A percentile compares a stretch with the other conserved stretches of the same genome.
Conservation (phyloP, 768 basidiomycete species). For the Boletus barrowsii region DNA sequence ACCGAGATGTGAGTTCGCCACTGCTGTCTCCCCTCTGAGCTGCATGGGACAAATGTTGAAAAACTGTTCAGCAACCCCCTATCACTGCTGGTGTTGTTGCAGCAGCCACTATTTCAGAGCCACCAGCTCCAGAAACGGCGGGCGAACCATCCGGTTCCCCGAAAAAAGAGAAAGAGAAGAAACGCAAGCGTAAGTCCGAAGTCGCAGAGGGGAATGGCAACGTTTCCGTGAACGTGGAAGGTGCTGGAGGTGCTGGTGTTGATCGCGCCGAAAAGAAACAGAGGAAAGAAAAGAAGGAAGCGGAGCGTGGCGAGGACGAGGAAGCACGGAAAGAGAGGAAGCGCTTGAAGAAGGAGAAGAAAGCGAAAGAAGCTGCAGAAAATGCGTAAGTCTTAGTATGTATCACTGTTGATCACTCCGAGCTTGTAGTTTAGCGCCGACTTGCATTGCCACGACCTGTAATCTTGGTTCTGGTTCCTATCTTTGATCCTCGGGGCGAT, state of each 20-base stretch:
- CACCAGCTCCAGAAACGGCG: slow-evolving; percentile 29
- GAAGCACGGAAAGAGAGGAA: slow-evolving; percentile 62
- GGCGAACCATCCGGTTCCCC: slow-evolving; percentile 32
- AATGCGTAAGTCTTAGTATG: slow-evolving; percentile 8
- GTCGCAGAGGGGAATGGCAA: slow-evolving; percentile 41
- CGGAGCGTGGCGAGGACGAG: slow-evolving; percentile 46
- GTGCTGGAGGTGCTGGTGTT: slow-evolving; percentile 39
- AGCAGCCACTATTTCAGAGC: slow-evolving; percentile 20
- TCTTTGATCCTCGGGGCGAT: slow-evolving; percentile 14
- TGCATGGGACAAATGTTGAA: background rate
- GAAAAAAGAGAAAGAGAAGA: slow-evolving; percentile 69
- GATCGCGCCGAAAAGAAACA: slow-evolving; percentile 56
- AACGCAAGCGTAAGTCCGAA: slow-evolving; percentile 80
- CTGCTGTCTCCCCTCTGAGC: background rate
- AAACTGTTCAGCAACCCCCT: slow-evolving; percentile 38
- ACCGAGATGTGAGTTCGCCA: slow-evolving; percentile 50
- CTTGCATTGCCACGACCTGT: background rate
- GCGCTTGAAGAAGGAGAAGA: slow-evolving; percentile 67
- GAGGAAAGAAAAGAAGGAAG: slow-evolving; percentile 60
- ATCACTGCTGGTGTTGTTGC: slow-evolving; percentile 29
- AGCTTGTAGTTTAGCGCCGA: background rate
- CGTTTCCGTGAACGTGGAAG: slow-evolving; percentile 38
- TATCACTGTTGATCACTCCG: background rate
- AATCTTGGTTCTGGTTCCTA: slow-evolving; percentile 4
- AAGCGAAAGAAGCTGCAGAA: slow-evolving; percentile 44